Evolutionary conservation across 106 monocot species (phyloP).

Genomic region (Platanthera guangdongensis): DNA sequence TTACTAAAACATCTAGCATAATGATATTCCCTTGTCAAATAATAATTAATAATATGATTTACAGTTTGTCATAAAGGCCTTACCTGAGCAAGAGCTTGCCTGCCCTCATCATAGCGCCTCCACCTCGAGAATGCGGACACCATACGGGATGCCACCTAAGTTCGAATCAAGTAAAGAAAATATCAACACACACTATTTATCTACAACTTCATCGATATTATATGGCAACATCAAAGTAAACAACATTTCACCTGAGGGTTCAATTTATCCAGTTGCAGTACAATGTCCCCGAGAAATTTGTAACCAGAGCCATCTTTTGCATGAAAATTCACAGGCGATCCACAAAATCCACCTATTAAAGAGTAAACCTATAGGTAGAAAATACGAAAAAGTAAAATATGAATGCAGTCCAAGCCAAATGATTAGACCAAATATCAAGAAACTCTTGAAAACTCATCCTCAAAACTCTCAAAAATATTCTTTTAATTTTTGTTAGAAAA

Average conservation of each 20-base stretch:
- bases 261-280: constrained; percentile 81
- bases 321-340: constrained; percentile 89
- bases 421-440: not conserved
- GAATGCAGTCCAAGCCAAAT: not conserved
- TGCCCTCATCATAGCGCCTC: constrained; percentile 75
- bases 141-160: constrained; percentile 90
- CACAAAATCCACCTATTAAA: constrained; percentile 88
- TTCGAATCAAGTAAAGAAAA: not conserved
- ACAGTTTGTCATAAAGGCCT: not conserved
- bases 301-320: constrained; percentile 98
- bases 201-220: not conserved
- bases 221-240: not conserved
- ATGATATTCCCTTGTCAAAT: too few relatives aligned
- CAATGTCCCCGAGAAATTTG: constrained; percentile 89
- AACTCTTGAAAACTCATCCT: too few relatives aligned
- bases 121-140: constrained; percentile 94
- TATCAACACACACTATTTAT: not conserved
- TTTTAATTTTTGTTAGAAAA: too few relatives aligned
- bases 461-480: too few relatives aligned
- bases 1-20: too few relatives aligned
- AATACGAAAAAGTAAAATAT: not conserved
- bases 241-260: constrained; percentile 73
- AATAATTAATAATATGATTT: too few relatives aligned
- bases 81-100: constrained; percentile 90
- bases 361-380: constrained; percentile 63